These are phyloP conservation scores for Aspergillus luchuensis DNA, from an alignment of 2,329 filamentous ascomycete genomes.

Conservation along the genomic window DNA sequence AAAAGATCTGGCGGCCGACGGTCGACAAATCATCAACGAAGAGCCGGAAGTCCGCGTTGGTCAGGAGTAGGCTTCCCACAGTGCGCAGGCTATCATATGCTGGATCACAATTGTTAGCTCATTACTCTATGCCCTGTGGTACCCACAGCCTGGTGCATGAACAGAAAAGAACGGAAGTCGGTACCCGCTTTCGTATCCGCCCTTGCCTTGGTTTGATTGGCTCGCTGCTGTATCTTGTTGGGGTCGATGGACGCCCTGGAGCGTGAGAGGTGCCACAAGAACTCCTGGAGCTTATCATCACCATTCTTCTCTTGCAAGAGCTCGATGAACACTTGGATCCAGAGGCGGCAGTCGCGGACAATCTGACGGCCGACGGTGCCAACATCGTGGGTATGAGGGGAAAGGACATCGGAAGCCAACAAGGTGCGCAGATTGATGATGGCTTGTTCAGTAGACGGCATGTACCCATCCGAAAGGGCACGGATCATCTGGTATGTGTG, in stretches of 20 bases:
- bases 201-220: conserved; percentile 63
- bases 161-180: neutral
- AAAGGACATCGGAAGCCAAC: conserved; percentile 75
- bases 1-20: conserved; percentile 80
- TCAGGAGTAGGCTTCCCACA: conserved; percentile 78
- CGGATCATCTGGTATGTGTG: conserved; percentile 91
- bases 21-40: conserved; percentile 79
- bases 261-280: conserved; percentile 80
- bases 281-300: conserved; percentile 84
- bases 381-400: conserved; percentile 71
- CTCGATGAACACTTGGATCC: conserved; percentile 78
- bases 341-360: conserved; percentile 70
- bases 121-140: neutral
- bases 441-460: conserved; percentile 86
- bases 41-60: conserved; percentile 85
- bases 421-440: conserved; percentile 79
- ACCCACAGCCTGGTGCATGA: neutral
- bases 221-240: conserved; percentile 62
- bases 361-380: conserved; percentile 76
- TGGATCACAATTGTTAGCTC: conserved; percentile 34
- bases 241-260: conserved; percentile 71
- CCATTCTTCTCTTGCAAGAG: conserved; percentile 79
- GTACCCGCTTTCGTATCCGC: conserved; percentile 72
- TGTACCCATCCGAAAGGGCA: conserved; percentile 78
- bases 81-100: conserved; percentile 82